Evolutionary conservation across 768 basidiomycete genomes (phyloP).

Genomic region (Termitomyces sp.): DNA sequence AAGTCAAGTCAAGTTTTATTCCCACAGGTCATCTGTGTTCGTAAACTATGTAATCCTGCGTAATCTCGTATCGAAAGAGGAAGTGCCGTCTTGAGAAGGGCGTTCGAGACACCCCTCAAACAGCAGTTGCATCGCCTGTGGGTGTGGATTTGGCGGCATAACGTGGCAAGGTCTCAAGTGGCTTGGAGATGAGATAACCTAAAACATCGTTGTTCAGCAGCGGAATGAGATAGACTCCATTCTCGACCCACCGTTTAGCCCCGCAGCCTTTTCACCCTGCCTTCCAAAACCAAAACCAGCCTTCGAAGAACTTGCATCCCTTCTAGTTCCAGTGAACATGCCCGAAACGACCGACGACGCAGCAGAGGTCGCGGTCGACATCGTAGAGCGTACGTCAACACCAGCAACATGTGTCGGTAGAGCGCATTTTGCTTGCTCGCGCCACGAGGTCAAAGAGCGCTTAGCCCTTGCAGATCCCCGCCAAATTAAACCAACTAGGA

Average conservation of each 20-base stretch:
- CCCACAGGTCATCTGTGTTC: background rate
- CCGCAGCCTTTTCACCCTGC: constrained; percentile 72
- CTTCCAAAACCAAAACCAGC: constrained; percentile 73
- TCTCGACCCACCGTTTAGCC: constrained; percentile 42
- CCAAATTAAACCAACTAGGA: constrained; percentile 72
- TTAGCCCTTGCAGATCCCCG: constrained; percentile 55
- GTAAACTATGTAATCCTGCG: background rate
- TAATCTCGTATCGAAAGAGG: background rate
- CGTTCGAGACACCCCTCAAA: background rate
- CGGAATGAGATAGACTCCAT: background rate
- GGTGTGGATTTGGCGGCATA: constrained; percentile 37
- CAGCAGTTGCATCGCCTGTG: constrained; percentile 8
- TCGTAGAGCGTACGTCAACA: constrained; percentile 29
- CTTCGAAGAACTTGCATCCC: constrained; percentile 23
- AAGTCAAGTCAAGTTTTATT: too few relatives aligned
- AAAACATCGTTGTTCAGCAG: background rate
- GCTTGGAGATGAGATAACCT: constrained; percentile 57
- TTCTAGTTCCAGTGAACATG: constrained; percentile 18
- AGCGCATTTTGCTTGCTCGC: constrained; percentile 44
- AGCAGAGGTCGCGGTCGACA: constrained; percentile 20
- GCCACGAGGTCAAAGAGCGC: constrained; percentile 63
- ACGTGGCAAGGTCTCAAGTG: constrained; percentile 56
- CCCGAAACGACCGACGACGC: constrained; percentile 27
- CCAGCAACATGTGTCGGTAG: constrained; percentile 44
- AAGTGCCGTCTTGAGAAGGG: background rate